These are phyloP conservation scores for Ogataea trehaloabstinens DNA, from an alignment of 805 yeast species.

Conservation along the genomic window DNA sequence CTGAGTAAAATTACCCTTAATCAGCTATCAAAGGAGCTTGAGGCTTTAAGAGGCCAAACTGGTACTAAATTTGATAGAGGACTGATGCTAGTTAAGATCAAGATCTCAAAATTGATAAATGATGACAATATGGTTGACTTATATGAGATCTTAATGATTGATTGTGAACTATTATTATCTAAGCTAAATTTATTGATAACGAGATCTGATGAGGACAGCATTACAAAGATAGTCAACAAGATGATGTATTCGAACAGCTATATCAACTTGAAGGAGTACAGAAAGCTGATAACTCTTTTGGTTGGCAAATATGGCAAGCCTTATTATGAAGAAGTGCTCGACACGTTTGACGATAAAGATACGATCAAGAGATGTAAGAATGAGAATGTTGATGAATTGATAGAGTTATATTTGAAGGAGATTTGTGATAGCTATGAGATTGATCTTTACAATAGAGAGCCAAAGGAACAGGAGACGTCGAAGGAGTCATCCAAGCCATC, in stretches of 20 bases:
- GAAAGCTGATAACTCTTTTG: slow-evolving; percentile 20
- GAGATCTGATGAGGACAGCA: slow-evolving; percentile 17
- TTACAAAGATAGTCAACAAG: slow-evolving; percentile 15
- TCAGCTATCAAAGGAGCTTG: slow-evolving; percentile 23
- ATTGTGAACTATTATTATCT: slow-evolving; percentile 23
- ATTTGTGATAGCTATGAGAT: slow-evolving; percentile 29
- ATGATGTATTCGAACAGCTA: slow-evolving; percentile 20
- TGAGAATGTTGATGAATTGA: slow-evolving; percentile 25
- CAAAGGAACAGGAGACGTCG: slow-evolving; percentile 5
- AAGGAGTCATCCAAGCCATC: slow-evolving; percentile 6
- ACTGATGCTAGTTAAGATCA: slow-evolving; percentile 17
- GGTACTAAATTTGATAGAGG: slow-evolving; percentile 24
- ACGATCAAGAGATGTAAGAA: slow-evolving; percentile 26
- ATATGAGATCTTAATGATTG: slow-evolving; percentile 22
- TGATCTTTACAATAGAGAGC: slow-evolving; percentile 24
- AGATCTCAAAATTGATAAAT: slow-evolving; percentile 21
- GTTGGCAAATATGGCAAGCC: slow-evolving; percentile 24
- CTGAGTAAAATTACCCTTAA: slow-evolving; percentile 21
- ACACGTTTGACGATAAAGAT: slow-evolving; percentile 13
- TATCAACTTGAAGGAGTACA: slow-evolving; percentile 23
- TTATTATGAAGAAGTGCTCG: slow-evolving; percentile 21
- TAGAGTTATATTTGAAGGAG: slow-evolving; percentile 28
- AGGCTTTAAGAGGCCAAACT: slow-evolving; percentile 5
- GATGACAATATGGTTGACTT: slow-evolving; percentile 26
- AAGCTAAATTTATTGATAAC: slow-evolving; percentile 16